Evolutionary conservation across 495 filamentous ascomycete species (phyloP), one percentile per base, ranked within the genome.

Genomic region (Rostrohypoxylon terebratum): DNA sequence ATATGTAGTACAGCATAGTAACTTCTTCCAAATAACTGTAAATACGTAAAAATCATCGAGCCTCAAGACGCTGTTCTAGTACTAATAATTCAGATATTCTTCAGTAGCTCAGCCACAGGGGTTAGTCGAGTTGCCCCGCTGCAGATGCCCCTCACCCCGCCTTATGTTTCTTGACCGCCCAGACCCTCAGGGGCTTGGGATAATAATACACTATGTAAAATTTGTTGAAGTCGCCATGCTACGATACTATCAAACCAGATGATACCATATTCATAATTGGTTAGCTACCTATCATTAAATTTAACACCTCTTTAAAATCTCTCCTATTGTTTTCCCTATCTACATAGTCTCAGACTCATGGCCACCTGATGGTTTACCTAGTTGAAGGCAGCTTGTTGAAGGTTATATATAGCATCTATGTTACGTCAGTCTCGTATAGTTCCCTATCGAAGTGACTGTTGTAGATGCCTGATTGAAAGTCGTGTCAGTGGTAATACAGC

Each of bases 71-170:
- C 25, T 18, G 14, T 40, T 59, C 2, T 42, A 59, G 14, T 23
- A n/a, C n/a, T n/a, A n/a, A n/a, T n/a, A n/a, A n/a, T n/a, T n/a
- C n/a, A n/a, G n/a, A n/a, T 40, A 59, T 57, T 57, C 31, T 18
- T 42, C 10, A 28, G 28, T 28, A 28, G 28, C 13, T 14, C 18
- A 59, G 34, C 36, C 36, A 38, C 55, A 42, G 20, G 28, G 31
- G 14, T 53, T 54, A 3, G 28, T 5, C 20, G 16, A 68, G 55
- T 31, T 73, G 71, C 71, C 71, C 66, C 71, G 62, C 71, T 31
- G 50, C 60, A 31, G 50, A 45, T 74, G 66, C 71, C 71, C 71
- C 71, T 74, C 71, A 69, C 71, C 62, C 62, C 57, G 62, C 66
- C 59, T 64, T 68, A 23, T 4, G 14, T 23, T 65, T 74, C 51